Evolutionary conservation across 352 stramenopile species (phyloP), one percentile per base, ranked within the genome.

Genomic region (Phytophthora melonis): DNA sequence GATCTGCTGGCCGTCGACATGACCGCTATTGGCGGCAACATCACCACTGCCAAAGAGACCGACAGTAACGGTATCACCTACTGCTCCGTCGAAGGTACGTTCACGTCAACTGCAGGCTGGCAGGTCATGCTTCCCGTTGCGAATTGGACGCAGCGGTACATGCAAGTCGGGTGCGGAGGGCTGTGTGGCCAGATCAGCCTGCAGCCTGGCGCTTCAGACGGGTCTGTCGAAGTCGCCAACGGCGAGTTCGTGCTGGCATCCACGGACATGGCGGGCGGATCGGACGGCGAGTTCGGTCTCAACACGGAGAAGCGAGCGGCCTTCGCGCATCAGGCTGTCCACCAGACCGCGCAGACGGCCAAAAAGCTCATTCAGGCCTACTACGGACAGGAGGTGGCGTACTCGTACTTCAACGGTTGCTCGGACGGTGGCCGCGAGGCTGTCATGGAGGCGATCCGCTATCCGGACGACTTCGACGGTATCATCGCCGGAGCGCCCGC

Each of bases 351-450:
- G 0, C 49, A 80, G 34, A 66, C 68, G 3, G 68, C 79, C 43
- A 87, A 87, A 71, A 56, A 77, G 58, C 63, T 87, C 45, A 84
- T 84, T 57, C 62, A 75, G 45, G 32, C 62, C 30, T 87, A 78
- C 67, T 83, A 87, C 58, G 77, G 74, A 6, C 79, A 84, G 59
- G 69, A 69, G 16, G 68, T 52, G 43, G 63, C 57, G 43, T 84
- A 81, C 47, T 78, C 77, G 43, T 87, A 87, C 68, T 86, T 86
- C 64, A 84, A 75, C 58, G 75, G 78, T 21, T 84, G 78, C 63
- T 84, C 78, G 3, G 78, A 84, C 8, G 78, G 78, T 36, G 78
- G 78, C 39, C 78, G 78, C 2, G 78, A 84, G 63, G 78, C 75
- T 18, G 69, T 82, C 13, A 84, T 84, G 78, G 69, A 79, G 52